phyloP scores from a whole-genome alignment of 108 stramenopile genomes.

The Aureococcus anophagefferens region DNA sequence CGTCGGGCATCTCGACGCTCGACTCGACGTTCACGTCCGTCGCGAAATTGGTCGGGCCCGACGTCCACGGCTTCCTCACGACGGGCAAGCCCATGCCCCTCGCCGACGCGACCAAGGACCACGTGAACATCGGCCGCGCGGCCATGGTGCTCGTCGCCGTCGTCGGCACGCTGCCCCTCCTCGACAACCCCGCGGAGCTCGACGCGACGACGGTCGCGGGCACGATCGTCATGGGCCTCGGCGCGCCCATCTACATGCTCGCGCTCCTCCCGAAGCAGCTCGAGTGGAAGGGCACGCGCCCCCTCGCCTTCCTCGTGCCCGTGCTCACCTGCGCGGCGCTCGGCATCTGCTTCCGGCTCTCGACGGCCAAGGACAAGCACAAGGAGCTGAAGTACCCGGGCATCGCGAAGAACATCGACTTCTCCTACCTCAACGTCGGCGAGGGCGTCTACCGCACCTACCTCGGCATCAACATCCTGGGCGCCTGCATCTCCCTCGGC shows the following conservation, averaged over 20 bases:
- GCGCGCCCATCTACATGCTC: too few species aligned
- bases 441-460: conserved; percentile 3
- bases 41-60: conserved; percentile 1
- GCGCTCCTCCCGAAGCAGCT: not conserved
- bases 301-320: conserved; percentile 5
- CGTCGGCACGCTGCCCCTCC: conserved; percentile 13
- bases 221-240: conserved; percentile 19
- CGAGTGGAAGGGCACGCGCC: too few species aligned
- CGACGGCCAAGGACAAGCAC: conserved; percentile 1
- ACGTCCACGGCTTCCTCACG: not conserved
- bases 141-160: conserved; percentile 7
- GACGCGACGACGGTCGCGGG: conserved; percentile 13
- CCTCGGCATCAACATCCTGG: conserved; percentile 10
- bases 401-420: conserved; percentile 15
- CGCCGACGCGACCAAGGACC: not conserved
- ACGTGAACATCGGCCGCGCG: conserved; percentile 7
- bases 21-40: conserved; percentile 12
- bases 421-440: conserved; percentile 3
- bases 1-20: conserved; percentile 10
- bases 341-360: conserved; percentile 9
- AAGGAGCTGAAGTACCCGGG: not conserved
- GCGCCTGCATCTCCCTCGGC: not conserved
- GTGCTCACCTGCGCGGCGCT: conserved; percentile 9
- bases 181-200: not conserved
- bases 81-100: not conserved